These are phyloP conservation scores for Nemania serpens DNA, from an alignment of 2,329 filamentous ascomycete species.

Conservation along the genomic window DNA sequence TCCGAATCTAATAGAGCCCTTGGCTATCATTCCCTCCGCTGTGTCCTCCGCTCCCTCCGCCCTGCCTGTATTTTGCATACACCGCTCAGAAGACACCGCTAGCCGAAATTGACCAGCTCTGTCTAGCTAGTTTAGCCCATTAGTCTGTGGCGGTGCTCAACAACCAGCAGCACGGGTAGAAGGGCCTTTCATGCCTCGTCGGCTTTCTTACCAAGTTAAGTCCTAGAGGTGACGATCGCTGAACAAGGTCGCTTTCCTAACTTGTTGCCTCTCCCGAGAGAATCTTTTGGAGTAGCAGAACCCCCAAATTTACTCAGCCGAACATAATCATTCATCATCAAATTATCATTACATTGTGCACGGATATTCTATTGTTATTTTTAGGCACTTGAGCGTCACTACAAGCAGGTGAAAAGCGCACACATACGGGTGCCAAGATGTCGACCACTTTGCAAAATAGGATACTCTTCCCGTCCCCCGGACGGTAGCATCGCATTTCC, in stretches of 20 bases:
- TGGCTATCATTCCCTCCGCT: background rate
- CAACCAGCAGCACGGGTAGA: background rate
- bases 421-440: background rate
- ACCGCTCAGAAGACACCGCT: background rate
- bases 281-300: constrained; percentile 6
- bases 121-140: too few species aligned
- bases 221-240: constrained; percentile 21
- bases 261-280: background rate
- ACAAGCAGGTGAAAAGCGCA: too few species aligned
- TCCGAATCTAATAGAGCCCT: background rate
- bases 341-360: background rate
- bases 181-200: constrained; percentile 7
- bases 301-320: background rate
- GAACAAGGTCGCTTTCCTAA: constrained; percentile 12
- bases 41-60: background rate
- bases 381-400: too few species aligned
- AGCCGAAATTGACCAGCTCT: too few species aligned
- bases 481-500: background rate
- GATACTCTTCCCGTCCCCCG: background rate
- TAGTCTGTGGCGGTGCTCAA: constrained; percentile 21
- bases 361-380: background rate
- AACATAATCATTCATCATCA: constrained; percentile 10
- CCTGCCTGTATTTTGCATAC: background rate
- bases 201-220: constrained; percentile 24
- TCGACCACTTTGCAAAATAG: background rate